phyloP scores from a whole-genome alignment of 2,329 filamentous ascomycete genomes.

The Colletotrichum spaethianum region DNA sequence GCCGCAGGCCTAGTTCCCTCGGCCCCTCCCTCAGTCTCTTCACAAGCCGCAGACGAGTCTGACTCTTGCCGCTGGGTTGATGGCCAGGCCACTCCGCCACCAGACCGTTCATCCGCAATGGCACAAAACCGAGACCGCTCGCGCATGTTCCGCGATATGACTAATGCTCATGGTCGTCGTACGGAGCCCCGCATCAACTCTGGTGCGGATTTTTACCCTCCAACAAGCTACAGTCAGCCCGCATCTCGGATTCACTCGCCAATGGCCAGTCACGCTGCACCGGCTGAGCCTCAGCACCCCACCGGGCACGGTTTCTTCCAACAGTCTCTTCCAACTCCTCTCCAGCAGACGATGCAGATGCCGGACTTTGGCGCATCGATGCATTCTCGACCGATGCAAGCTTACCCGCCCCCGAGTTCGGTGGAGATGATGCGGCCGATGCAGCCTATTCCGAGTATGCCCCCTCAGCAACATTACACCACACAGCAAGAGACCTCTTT shows the following conservation, averaged over 20 bases:
- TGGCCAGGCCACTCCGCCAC: slow-evolving; percentile 33
- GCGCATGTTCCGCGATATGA: slow-evolving; percentile 34
- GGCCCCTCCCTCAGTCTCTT: slow-evolving; percentile 33
- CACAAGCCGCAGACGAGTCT: slow-evolving; percentile 31
- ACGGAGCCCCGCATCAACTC: slow-evolving; percentile 20
- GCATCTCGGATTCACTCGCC: slow-evolving; percentile 33
- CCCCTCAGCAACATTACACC: slow-evolving; percentile 30
- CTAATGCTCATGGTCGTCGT: slow-evolving; percentile 19
- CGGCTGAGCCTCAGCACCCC: slow-evolving; percentile 13
- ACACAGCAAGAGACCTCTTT: slow-evolving; percentile 34
- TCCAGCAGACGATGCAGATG: slow-evolving; percentile 26
- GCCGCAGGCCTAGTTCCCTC: slow-evolving; percentile 17
- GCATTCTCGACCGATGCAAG: slow-evolving; percentile 30
- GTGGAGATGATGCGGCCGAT: slow-evolving; percentile 38
- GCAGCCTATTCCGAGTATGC: slow-evolving; percentile 27
- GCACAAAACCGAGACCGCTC: slow-evolving; percentile 37
- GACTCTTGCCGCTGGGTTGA: slow-evolving; percentile 39
- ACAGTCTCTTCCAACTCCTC: slow-evolving; percentile 20
- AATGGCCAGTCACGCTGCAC: slow-evolving; percentile 23
- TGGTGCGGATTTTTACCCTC: slow-evolving; percentile 28
- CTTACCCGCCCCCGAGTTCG: slow-evolving; percentile 32
- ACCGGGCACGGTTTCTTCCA: slow-evolving; percentile 29
- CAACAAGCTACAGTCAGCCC: slow-evolving; percentile 32
- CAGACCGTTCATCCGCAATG: slow-evolving; percentile 34
- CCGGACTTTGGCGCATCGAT: slow-evolving; percentile 25